Conservation (phyloP, 2,329 filamentous ascomycete species). For the Xylariaceae sp. region DNA sequence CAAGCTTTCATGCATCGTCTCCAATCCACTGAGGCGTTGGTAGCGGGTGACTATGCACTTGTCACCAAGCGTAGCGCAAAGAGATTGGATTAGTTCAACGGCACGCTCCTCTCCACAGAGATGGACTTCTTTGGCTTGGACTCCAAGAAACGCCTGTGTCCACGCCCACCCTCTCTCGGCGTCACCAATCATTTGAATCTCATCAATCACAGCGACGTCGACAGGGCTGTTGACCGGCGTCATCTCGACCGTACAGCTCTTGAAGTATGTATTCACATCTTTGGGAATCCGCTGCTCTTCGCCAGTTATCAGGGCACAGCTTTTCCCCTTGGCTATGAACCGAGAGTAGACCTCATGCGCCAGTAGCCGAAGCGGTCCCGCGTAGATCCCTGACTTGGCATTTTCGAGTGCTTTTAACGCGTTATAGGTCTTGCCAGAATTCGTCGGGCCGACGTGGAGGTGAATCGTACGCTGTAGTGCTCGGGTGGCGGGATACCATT, state of each 20-base stretch:
- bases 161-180: constrained; percentile 86
- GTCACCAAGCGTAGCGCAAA: constrained; percentile 83
- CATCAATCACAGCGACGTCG: constrained; percentile 95
- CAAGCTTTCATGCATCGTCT: constrained; percentile 69
- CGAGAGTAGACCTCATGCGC: constrained; percentile 96
- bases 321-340: constrained; percentile 76
- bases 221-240: constrained; percentile 60
- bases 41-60: constrained; percentile 83
- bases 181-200: constrained; percentile 96
- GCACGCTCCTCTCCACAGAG: constrained; percentile 89
- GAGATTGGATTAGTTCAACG: constrained; percentile 75
- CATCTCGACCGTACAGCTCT: constrained; percentile 96
- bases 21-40: constrained; percentile 78
- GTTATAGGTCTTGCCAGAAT: constrained; percentile 97
- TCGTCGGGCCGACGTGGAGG: constrained; percentile 94
- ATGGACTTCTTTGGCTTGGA: constrained; percentile 88
- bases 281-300: constrained; percentile 81
- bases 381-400: constrained; percentile 80
- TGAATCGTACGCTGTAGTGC: constrained; percentile 82
- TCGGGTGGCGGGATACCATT: constrained; percentile 90
- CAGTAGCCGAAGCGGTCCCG: constrained; percentile 84
- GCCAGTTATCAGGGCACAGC: constrained; percentile 84
- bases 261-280: constrained; percentile 63
- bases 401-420: constrained; percentile 84
- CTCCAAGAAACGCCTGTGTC: constrained; percentile 87